Percentiles rank a stretch among this genome's conserved stretches.
Evolutionary conservation across 352 stramenopile genomes (phyloP).

Genomic region (Phytophthora fragariae): DNA sequence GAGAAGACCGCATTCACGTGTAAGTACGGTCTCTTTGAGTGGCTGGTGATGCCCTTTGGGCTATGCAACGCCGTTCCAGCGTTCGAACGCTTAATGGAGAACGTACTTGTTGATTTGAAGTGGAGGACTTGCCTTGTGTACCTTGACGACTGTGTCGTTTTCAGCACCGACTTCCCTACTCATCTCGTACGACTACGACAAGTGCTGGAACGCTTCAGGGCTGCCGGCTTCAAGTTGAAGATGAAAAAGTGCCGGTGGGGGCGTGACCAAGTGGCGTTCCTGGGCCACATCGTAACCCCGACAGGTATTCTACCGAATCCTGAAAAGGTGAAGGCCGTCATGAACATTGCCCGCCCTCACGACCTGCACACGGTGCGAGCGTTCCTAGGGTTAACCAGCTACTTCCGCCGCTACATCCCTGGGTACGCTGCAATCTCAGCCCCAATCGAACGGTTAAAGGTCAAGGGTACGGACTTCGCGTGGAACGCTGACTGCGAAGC

Average conservation of each 20-base stretch:
- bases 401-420: background rate
- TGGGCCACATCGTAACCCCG: background rate
- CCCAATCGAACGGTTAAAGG: background rate
- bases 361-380: background rate
- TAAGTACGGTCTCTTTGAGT: background rate
- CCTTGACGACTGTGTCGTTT: background rate
- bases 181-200: background rate
- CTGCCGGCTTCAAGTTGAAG: constrained; percentile 5
- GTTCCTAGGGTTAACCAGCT: background rate
- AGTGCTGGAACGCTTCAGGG: background rate
- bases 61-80: constrained; percentile 8
- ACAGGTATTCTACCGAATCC: background rate
- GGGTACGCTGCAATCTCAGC: constrained; percentile 1
- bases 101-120: background rate
- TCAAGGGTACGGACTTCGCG: background rate
- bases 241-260: constrained; percentile 1
- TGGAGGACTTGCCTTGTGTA: constrained; percentile 7
- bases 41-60: constrained; percentile 5
- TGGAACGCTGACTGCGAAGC: constrained; percentile 7
- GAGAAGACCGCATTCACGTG: background rate
- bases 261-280: background rate
- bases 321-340: background rate
- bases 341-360: background rate
- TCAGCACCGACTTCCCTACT: background rate
- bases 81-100: constrained; percentile 3